Evolutionary conservation across 1,139 yeast species (phyloP).

Genomic region (Blastobotrys persicus): DNA sequence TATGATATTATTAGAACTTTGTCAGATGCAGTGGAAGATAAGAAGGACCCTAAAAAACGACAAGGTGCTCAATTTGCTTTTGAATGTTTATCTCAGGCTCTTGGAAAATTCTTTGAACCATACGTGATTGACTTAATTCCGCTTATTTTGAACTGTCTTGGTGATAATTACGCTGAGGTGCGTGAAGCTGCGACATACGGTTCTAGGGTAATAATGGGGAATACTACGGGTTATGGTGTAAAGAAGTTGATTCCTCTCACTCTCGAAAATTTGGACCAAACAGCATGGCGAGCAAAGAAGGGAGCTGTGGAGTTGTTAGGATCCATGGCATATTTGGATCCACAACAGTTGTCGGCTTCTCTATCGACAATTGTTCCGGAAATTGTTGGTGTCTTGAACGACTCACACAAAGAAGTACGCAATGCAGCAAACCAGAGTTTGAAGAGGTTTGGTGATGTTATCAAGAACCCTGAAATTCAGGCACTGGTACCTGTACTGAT

Average conservation of each 20-base stretch:
- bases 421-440: constrained; percentile 89
- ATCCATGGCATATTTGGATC: constrained; percentile 96
- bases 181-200: constrained; percentile 87
- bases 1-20: constrained; percentile 73
- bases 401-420: constrained; percentile 93
- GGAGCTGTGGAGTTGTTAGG: constrained; percentile 96
- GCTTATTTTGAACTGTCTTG: constrained; percentile 71
- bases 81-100: constrained; percentile 73
- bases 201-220: constrained; percentile 83
- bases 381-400: constrained; percentile 91
- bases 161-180: constrained; percentile 82
- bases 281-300: constrained; percentile 94
- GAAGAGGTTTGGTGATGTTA: constrained; percentile 93
- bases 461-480: constrained; percentile 95
- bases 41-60: constrained; percentile 67
- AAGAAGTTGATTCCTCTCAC: constrained; percentile 90
- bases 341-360: constrained; percentile 86
- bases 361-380: constrained; percentile 90
- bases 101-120: constrained; percentile 85
- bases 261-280: constrained; percentile 77
- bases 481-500: constrained; percentile 82
- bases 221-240: constrained; percentile 90
- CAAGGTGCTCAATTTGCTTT: constrained; percentile 89
- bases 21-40: constrained; percentile 86
- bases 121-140: constrained; percentile 89